Evolutionary conservation across 768 basidiomycete genomes (phyloP).

Genomic region (Lactifluus subvellereus): DNA sequence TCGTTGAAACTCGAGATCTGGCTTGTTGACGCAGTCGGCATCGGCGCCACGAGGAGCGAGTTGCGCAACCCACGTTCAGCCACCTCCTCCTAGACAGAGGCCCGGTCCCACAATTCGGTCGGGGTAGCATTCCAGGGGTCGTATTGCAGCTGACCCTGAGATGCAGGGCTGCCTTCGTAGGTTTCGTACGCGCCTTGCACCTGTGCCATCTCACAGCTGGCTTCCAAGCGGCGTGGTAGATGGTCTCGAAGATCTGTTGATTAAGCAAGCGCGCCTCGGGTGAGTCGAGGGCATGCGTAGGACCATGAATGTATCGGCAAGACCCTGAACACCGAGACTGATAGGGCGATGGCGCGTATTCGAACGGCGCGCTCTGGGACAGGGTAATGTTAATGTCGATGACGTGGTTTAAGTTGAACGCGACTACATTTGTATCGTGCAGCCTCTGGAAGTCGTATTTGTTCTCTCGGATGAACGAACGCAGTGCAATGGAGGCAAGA

Average conservation of each 20-base stretch:
- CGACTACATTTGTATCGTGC: constrained; percentile 88
- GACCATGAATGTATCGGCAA: constrained; percentile 97
- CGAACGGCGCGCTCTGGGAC: constrained; percentile 80
- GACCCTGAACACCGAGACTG: constrained; percentile 94
- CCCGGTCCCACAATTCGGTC: constrained; percentile 91
- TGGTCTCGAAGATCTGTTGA: constrained; percentile 96
- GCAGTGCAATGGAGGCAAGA: constrained; percentile 92
- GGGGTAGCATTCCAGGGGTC: constrained; percentile 94
- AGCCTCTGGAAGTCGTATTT: constrained; percentile 92
- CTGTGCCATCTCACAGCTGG: constrained; percentile 81
- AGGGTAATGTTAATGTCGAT: constrained; percentile 94
- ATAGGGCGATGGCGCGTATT: constrained; percentile 98
- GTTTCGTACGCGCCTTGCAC: constrained; percentile 80
- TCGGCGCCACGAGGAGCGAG: constrained; percentile 88
- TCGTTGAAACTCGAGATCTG: constrained; percentile 99
- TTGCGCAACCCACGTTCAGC: constrained; percentile 77
- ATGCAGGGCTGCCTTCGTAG: constrained; percentile 87
- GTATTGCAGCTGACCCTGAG: constrained; percentile 82
- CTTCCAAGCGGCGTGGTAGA: constrained; percentile 93
- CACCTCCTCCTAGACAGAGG: constrained; percentile 78
- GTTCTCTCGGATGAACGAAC: constrained; percentile 78
- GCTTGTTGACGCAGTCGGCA: constrained; percentile 98
- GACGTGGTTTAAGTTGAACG: constrained; percentile 88
- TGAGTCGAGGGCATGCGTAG: constrained; percentile 92
- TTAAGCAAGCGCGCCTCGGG: constrained; percentile 82